phyloP scores from a whole-genome alignment of 2,329 filamentous ascomycete species.

The Aureobasidium sp. region DNA sequence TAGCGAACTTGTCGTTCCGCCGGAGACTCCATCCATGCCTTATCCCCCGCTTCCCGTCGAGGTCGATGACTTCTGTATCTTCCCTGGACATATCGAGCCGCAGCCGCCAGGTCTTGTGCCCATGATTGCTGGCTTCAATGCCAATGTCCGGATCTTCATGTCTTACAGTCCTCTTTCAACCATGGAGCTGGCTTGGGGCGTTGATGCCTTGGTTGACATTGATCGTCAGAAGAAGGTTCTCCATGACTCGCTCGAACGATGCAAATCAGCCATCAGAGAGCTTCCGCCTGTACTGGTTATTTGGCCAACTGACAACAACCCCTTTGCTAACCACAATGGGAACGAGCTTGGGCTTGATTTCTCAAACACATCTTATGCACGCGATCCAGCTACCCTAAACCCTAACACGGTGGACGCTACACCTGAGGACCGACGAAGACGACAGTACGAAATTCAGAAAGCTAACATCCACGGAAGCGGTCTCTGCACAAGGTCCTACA shows the following conservation, averaged over 20 bases:
- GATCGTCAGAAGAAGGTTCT: slow-evolving; percentile 69
- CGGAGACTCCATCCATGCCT: slow-evolving; percentile 63
- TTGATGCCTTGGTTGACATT: slow-evolving; percentile 67
- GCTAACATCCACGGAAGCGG: slow-evolving; percentile 81
- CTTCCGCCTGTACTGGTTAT: slow-evolving; percentile 63
- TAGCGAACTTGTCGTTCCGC: slow-evolving; percentile 64
- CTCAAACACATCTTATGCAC: slow-evolving; percentile 18
- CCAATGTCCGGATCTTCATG: slow-evolving; percentile 66
- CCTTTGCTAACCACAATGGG: slow-evolving; percentile 19
- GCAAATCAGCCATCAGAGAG: slow-evolving; percentile 58
- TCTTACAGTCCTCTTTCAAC: slow-evolving; percentile 72
- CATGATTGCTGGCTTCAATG: slow-evolving; percentile 69
- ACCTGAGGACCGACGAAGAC: slow-evolving; percentile 31
- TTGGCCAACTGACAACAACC: slow-evolving; percentile 31
- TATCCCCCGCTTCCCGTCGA: slow-evolving; percentile 75
- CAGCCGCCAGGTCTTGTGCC: slow-evolving; percentile 63
- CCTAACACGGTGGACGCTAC: slow-evolving; percentile 22
- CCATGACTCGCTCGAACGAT: slow-evolving; percentile 59
- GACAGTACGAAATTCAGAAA: slow-evolving; percentile 86
- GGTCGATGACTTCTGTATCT: slow-evolving; percentile 76
- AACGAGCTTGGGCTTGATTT: slow-evolving; percentile 18
- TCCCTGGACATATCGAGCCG: slow-evolving; percentile 57
- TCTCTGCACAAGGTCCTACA: slow-evolving; percentile 70
- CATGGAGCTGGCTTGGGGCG: slow-evolving; percentile 75
- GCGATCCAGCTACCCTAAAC: slow-evolving; percentile 21